A percentile compares a stretch with the other conserved stretches of the same genome.
phyloP scores from a whole-genome alignment of 768 basidiomycete genomes.

The Leccinum olivaceopallidum region DNA sequence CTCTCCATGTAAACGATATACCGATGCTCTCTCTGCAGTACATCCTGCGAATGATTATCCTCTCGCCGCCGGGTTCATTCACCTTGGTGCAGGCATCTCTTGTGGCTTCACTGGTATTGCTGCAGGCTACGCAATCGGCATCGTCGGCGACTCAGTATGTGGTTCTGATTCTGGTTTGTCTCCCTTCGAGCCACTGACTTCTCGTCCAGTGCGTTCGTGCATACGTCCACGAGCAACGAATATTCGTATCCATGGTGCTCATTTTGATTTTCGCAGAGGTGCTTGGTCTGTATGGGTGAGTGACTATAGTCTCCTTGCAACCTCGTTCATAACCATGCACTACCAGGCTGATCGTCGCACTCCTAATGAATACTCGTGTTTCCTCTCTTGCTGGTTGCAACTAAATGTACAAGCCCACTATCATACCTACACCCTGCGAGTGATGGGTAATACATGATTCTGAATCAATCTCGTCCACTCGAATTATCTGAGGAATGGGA shows the following conservation, averaged over 20 bases:
- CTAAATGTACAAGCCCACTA: constrained; percentile 13
- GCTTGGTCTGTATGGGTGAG: constrained; percentile 83
- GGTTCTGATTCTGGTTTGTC: neutral
- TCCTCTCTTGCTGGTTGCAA: constrained; percentile 37
- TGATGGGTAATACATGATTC: constrained; percentile 7
- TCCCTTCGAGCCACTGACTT: constrained; percentile 8
- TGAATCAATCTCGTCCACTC: constrained; percentile 16
- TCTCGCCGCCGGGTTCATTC: constrained; percentile 84
- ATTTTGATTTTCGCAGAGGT: constrained; percentile 95
- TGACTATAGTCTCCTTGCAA: constrained; percentile 7
- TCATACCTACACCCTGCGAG: constrained; percentile 18
- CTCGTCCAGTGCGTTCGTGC: constrained; percentile 77
- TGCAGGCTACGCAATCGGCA: constrained; percentile 93
- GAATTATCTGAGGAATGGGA: constrained; percentile 21
- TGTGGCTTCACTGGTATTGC: constrained; percentile 91
- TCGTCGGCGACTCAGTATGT: constrained; percentile 90
- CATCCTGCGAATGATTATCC: constrained; percentile 67
- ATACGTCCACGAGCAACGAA: constrained; percentile 85
- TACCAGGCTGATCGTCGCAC: constrained; percentile 75
- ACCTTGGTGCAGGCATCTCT: constrained; percentile 88
- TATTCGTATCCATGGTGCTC: constrained; percentile 96
- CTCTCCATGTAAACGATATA: constrained; percentile 3
- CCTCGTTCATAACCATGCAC: neutral
- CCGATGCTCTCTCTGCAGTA: constrained; percentile 44
- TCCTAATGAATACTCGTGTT: constrained; percentile 87